Evolutionary conservation across 257 asterid species (phyloP).

Genomic region (Primulina huaijiensis): DNA sequence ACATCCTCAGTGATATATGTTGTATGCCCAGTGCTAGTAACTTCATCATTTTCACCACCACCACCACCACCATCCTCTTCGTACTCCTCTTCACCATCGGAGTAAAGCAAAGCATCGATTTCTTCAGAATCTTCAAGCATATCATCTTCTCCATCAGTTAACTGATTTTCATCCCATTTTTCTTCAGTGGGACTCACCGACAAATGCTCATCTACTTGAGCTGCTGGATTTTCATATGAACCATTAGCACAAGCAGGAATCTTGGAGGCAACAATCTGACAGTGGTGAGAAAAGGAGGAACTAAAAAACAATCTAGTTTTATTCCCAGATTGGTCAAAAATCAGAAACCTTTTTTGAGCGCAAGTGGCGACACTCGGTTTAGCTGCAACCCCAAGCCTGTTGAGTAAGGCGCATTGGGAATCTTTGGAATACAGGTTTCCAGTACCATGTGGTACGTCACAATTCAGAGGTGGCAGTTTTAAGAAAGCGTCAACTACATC

Average conservation of each 20-base stretch:
- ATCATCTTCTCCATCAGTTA: conserved; percentile 47
- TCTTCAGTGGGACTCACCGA: conserved; percentile 33
- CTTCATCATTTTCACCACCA: conserved; percentile 58
- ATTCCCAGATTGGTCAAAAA: conserved; percentile 63
- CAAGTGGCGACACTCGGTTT: conserved; percentile 29
- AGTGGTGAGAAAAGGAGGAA: conserved; percentile 35
- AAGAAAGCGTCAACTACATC: conserved; percentile 32
- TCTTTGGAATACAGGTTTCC: conserved; percentile 27
- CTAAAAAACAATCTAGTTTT: conserved; percentile 50
- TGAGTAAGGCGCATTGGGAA: conserved; percentile 24
- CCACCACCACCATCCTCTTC: conserved; percentile 33
- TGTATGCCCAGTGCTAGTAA: conserved; percentile 63
- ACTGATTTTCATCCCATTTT: conserved; percentile 37
- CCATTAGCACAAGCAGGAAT: conserved; percentile 26
- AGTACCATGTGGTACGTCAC: conserved; percentile 28
- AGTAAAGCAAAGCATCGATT: conserved; percentile 69
- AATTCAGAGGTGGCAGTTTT: conserved; percentile 21
- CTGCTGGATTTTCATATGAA: conserved; percentile 27
- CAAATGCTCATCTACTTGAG: conserved; percentile 26
- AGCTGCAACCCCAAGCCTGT: conserved; percentile 31
- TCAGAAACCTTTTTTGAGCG: conserved; percentile 50
- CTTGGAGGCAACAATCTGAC: conserved; percentile 30
- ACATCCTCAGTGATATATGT: conserved; percentile 28
- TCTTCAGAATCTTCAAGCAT: conserved; percentile 66
- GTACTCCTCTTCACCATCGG: conserved; percentile 50